Base-by-base conservation (phyloP, 1,284 basidiomycete species). In the Marasmius tenuissimus region DNA sequence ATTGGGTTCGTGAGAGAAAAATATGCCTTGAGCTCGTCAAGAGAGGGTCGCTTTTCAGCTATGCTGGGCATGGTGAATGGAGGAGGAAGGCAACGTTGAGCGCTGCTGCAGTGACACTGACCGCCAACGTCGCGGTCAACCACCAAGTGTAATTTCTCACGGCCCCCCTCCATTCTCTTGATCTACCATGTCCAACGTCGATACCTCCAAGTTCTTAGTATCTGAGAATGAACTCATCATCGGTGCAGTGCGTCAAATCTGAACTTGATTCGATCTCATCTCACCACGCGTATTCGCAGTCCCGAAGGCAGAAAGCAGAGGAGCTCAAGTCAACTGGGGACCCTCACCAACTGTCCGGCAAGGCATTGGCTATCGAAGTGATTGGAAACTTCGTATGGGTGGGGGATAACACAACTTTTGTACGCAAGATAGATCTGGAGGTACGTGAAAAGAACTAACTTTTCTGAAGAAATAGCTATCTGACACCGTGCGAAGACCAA, bases 1-100 rank as follows among this genome's bases (percentile, higher is more conserved):
- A 90, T 80, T 10, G 97, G 96, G 57, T 85, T 83, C 4, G 96
- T 93, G 65, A 98, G 78, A 16, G 96, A 93, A 70, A 98, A 94
- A 58, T 80, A 69, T 4, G 82, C 78, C 39, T 81, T 75, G 58
- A 93, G 73, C 49, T 81, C 78, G 66, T 88, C 82, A 52, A 86
- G 60, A 18, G 81, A 77, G 49, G 76, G 70, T 49, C 70, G 70
- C 70, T 79, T 81, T 67, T 75, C 65, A 40, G 80, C 80, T 61
- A 82, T 77, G 47, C 81, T 81, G 49, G 86, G 83, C 85, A 88
- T 87, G 70, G 72, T 78, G 27, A 27, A 27, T 27, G 27, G 27
- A 27, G 27, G 27, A 4, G 57, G 64, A 61, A 33, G 57, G 58
- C 34, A 38, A 14, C 33, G 16, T 58, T 38, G 38, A 47, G 9